These are phyloP conservation scores for Colletotrichum godetiae DNA, from an alignment of 2,329 filamentous ascomycete species.

Conservation along the genomic window DNA sequence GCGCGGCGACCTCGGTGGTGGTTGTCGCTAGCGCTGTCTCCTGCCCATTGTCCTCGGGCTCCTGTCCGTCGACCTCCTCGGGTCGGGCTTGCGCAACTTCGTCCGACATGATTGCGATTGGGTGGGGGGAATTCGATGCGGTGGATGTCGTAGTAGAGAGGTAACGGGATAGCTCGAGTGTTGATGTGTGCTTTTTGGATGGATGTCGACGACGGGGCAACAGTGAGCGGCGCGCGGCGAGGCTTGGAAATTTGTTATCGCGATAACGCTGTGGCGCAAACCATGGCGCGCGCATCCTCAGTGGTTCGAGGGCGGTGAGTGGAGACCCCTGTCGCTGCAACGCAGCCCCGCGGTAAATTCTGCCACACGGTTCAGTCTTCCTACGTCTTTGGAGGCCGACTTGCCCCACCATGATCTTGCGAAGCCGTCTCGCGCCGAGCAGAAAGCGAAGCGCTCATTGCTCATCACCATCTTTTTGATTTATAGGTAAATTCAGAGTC, in stretches of 20 bases:
- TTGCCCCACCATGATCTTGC: constrained; percentile 34
- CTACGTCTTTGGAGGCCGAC: constrained; percentile 8
- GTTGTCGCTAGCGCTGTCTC: constrained; percentile 46
- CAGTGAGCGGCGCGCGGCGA: background rate
- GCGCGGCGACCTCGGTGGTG: constrained; percentile 57
- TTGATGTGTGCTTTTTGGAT: constrained; percentile 36
- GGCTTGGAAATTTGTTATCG: constrained; percentile 29
- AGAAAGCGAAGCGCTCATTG: background rate
- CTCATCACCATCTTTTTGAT: constrained; percentile 1
- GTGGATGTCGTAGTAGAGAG: background rate
- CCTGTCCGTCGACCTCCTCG: background rate
- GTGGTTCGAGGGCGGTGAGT: constrained; percentile 17
- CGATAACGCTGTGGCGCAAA: constrained; percentile 32
- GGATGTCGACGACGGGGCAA: constrained; percentile 7
- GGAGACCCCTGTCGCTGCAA: constrained; percentile 17
- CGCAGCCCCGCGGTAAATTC: constrained; percentile 37
- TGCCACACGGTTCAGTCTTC: constrained; percentile 20
- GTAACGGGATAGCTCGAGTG: background rate
- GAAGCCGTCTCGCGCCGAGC: constrained; percentile 28
- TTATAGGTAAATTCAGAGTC: constrained; percentile 10
- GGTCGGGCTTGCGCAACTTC: constrained; percentile 11
- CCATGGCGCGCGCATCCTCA: background rate
- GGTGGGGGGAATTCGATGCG: background rate
- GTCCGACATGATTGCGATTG: constrained; percentile 29
- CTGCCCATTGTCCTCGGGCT: constrained; percentile 22